Evolutionary conservation across 257 asterid genomes (phyloP), one percentile per base, ranked within the genome.

Genomic region (Agastache rugosa): DNA sequence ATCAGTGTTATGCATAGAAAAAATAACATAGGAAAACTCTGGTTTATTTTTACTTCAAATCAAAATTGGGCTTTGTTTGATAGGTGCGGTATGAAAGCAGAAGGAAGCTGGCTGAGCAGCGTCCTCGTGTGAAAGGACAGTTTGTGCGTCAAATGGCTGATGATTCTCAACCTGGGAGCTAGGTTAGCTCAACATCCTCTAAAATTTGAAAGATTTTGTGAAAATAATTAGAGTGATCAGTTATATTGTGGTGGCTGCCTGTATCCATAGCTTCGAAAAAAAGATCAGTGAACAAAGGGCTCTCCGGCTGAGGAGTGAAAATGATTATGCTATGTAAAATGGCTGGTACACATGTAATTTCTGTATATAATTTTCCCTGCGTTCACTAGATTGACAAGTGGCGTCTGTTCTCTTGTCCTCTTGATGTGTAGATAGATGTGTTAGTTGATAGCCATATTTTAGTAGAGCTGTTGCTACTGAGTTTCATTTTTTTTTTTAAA

Each of bases 61-160:
- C 22, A 45, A n/a, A 31, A 54, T 16, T 64, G 63, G 55, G 35
- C 17, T 68, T 79, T 77, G 63, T 58, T 29, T 17, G 34, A 41
- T 83, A 92, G 97, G 97, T 92, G 63, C 68, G 97, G 20, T 92
- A 92, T 16, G 97, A 92, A 77, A 92, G 97, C 79, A 86, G 97
- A 66, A 86, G 91, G 75, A 90, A 88, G 77, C 92, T 92, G 68
- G 97, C 97, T n/a, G 96, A 92, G 80, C 88, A 90, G 73, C 84
- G 97, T 3, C 97, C 96, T 6, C 85, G 97, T 48, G 90, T 92
- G 68, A 92, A 88, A 75, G 97, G 97, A 22, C 97, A 92, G 69
- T 92, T 92, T 77, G 92, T 92, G 79, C 93, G 97, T 10, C 97
- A 88, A 59, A 69, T 58, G 31, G 83, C 79, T 37, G 73, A 80